Evolutionary conservation across 768 basidiomycete species (phyloP).

Genomic region (Vararia minispora): DNA sequence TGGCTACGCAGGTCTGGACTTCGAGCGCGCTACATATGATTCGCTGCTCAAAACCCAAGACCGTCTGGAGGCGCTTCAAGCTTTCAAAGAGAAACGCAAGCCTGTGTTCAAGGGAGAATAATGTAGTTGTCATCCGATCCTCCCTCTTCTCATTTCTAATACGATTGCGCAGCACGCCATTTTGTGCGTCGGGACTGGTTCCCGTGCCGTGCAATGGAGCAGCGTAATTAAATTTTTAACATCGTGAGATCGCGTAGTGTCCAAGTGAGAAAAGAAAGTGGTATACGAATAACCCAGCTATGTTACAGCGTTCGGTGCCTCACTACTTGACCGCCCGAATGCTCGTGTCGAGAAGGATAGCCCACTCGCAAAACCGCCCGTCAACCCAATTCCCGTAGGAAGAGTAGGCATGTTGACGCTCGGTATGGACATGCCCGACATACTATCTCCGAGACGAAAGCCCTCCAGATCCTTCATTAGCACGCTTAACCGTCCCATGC

Average conservation of each 20-base stretch:
- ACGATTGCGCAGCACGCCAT: no score
- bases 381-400: no score
- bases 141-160: neutral
- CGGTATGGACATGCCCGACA: conserved; percentile 36
- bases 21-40: conserved; percentile 81
- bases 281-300: neutral
- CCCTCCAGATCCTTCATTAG: conserved; percentile 86
- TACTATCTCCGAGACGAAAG: conserved; percentile 45
- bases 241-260: no score
- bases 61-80: conserved; percentile 71
- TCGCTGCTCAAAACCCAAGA: conserved; percentile 64
- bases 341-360: conserved; percentile 39
- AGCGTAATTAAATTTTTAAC: no score
- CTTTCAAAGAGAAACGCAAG: conserved; percentile 75
- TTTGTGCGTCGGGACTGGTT: no score
- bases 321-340: conserved; percentile 21
- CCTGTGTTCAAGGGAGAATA: conserved; percentile 79
- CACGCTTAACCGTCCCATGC: conserved; percentile 61
- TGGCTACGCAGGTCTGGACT: conserved; percentile 59
- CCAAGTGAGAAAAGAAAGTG: neutral
- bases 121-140: conserved; percentile 6
- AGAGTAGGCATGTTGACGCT: conserved; percentile 51
- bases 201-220: no score
- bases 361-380: conserved; percentile 38
- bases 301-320: no score